Evolutionary conservation across 345 rosid species (phyloP), one percentile per base, ranked within the genome.

Genomic region (Hypericum perforatum): DNA sequence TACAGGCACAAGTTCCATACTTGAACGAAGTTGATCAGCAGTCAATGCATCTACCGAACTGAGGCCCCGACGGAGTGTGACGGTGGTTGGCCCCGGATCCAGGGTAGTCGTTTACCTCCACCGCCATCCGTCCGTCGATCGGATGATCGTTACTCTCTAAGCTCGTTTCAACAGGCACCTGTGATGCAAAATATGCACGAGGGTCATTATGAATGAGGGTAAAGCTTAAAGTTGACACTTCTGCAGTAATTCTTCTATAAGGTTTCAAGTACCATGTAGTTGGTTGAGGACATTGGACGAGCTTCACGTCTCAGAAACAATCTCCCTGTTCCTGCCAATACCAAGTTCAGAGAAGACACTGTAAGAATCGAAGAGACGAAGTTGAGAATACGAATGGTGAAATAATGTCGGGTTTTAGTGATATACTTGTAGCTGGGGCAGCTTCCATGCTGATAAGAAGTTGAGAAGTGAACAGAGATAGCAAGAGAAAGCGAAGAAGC

Each of bases 61-160:
- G 66, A n/a, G 66, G 50, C 59, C 71, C 47, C 7, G 32, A 22
- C 32, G 71, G 71, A 16, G 63, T 62, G 59, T 67, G 71, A 0
- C 71, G 66, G 41, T 67, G 49, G 53, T 67, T 67, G 9, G 71
- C 71, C 0, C 71, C 71, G 10, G 63, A 61, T 32, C 71, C 66
- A 3, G 71, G 66, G 43, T 67, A 67, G 52, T 67, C 71, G 15
- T 67, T 56, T 16, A 67, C 45, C 63, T 67, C 54, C 62, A 56
- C 38, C 0, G 16, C 43, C 61, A 45, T 42, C 47, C 65, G 56
- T 29, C 41, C 57, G 14, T 46, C 66, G 32, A 13, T 29, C 40
- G 5, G 46, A 8, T 11, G 8, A 8, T 5, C 7, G 39, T 16
- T 15, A 11, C 50, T 45, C 45, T 60, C 53, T 43, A 9, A 49